Evolutionary conservation across 2,329 filamentous ascomycete species (phyloP), one percentile per base, ranked within the genome.

Genomic region (Coniochaeta ligniaria): DNA sequence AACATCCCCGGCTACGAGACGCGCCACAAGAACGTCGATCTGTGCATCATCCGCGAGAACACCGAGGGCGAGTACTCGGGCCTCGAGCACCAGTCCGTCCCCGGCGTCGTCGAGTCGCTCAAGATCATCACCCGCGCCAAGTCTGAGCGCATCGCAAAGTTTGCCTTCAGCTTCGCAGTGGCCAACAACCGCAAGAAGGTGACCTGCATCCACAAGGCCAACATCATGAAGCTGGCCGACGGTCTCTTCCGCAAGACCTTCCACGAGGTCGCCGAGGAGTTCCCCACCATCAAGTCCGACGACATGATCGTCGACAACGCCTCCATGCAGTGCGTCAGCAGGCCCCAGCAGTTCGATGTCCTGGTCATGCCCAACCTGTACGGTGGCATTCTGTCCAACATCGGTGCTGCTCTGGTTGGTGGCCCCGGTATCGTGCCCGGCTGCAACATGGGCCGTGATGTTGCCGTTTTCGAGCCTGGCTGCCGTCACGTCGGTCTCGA

Each of bases 221-320:
- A 99, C 85, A 99, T 99, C 83, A 99, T 99, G 95, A 99, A 99
- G 86, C 85, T 99, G 62, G 94, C 93, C 76, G 95, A 99, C 71
- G 95, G 95, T 79, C 90, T 99, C 61, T 99, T 99, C 91, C 90
- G 95, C 76, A 94, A 88, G 81, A 98, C 95, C 69, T 96, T 98
- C 85, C 92, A 96, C 83, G 84, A 88, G 72, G 88, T 95, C 68
- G 91, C 92, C 67, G 90, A 96, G 82, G 92, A 96, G 77, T 99
- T 95, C 82, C 94, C 95, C 63, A 96, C 91, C 65, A 84, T 99
- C 70, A 91, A 97, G 83, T 89, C 89, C 74, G 96, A 96, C 83
- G 95, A 99, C 81, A 97, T 99, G 94, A 99, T 99, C 77, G 95
- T 99, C 78, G 95, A 99, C 82, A 99, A 99, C 79, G 95, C 95